A percentile compares a stretch with the other conserved stretches of the same genome.
phyloP scores from a whole-genome alignment of 352 stramenopile species.

The Saprolegnia diclina region DNA sequence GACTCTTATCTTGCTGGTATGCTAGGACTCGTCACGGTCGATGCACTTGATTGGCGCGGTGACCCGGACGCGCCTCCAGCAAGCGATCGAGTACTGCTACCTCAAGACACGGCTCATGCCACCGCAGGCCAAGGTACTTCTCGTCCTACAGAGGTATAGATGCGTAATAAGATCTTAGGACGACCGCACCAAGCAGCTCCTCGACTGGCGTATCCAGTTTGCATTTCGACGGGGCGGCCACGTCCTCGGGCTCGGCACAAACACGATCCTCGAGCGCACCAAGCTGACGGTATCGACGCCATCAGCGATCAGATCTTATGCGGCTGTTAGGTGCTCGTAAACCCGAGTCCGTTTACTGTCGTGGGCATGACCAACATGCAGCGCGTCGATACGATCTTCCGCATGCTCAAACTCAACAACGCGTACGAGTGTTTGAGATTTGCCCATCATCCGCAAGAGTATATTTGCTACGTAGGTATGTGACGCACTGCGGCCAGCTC shows the following conservation, averaged over 20 bases:
- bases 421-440: slow-evolving; percentile 42
- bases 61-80: slow-evolving; percentile 44
- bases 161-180: too few relatives aligned
- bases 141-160: neutral
- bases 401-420: slow-evolving; percentile 87
- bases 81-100: slow-evolving; percentile 50
- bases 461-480: slow-evolving; percentile 29
- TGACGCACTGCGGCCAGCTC: slow-evolving; percentile 69
- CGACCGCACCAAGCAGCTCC: slow-evolving; percentile 27
- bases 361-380: slow-evolving; percentile 83
- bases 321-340: slow-evolving; percentile 39
- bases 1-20: neutral
- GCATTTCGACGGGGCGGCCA: slow-evolving; percentile 62
- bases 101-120: slow-evolving; percentile 10
- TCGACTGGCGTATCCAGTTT: slow-evolving; percentile 61
- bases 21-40: slow-evolving; percentile 3
- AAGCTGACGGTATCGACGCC: slow-evolving; percentile 43
- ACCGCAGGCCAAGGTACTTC: neutral
- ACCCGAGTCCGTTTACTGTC: slow-evolving; percentile 72
- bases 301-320: neutral
- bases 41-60: slow-evolving; percentile 50
- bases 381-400: slow-evolving; percentile 78
- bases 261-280: slow-evolving; percentile 50
- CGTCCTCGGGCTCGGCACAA: slow-evolving; percentile 66
- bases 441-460: neutral